These are phyloP conservation scores for Phytopythium kandeliae DNA, from an alignment of 352 stramenopile species.

Conservation along the genomic window DNA sequence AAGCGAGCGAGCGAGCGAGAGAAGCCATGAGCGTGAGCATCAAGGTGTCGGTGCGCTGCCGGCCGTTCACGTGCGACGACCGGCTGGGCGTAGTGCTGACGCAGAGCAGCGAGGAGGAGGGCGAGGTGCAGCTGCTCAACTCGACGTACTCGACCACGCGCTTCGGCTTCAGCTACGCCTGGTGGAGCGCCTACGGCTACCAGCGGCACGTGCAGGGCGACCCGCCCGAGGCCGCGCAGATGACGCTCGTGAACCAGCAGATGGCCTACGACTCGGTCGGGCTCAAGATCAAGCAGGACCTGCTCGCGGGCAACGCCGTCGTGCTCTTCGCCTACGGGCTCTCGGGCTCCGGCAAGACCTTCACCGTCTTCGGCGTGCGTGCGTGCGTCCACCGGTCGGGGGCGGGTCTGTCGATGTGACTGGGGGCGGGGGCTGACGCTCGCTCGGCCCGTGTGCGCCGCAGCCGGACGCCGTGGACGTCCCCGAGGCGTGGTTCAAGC, in stretches of 20 bases:
- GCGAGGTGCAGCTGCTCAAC: constrained; percentile 91
- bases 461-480: constrained; percentile 89
- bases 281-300: constrained; percentile 89
- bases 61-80: constrained; percentile 88
- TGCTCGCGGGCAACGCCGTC: constrained; percentile 89
- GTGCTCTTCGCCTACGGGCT: constrained; percentile 93
- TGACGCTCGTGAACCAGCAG: constrained; percentile 89
- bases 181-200: constrained; percentile 93
- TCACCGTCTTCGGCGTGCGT: constrained; percentile 88
- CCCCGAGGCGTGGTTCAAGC: constrained; percentile 93
- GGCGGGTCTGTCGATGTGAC: not conserved
- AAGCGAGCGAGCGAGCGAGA: too few species aligned
- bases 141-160: constrained; percentile 91
- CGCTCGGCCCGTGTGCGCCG: constrained; percentile 3
- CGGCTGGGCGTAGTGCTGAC: constrained; percentile 89
- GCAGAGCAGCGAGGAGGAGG: constrained; percentile 89
- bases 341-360: constrained; percentile 91
- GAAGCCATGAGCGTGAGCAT: constrained; percentile 85
- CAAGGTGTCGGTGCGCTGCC: constrained; percentile 85
- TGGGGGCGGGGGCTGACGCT: not conserved
- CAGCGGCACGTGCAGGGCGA: constrained; percentile 80
- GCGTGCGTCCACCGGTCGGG: not conserved
- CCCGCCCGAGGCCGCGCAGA: constrained; percentile 56
- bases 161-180: constrained; percentile 91
- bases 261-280: constrained; percentile 87